A percentile compares a stretch with the other conserved stretches of the same genome.
Evolutionary conservation across 495 filamentous ascomycete species (phyloP).

Genomic region (Hypoxylon cercidicola): DNA sequence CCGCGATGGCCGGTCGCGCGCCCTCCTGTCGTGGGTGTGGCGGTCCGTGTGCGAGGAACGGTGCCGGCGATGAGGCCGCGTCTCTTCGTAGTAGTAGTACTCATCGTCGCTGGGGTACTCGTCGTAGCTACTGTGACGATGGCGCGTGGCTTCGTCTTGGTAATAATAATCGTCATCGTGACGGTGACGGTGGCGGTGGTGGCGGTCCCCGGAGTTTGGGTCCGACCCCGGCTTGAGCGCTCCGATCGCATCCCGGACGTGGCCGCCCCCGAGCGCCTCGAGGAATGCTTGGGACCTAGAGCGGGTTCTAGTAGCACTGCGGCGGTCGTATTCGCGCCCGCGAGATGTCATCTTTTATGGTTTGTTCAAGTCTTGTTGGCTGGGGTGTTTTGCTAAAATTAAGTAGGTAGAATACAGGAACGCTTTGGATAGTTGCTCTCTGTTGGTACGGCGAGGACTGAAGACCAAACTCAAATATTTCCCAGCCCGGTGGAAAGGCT

Average conservation of each 20-base stretch:
- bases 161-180: neutral
- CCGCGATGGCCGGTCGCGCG: neutral
- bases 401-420: neutral
- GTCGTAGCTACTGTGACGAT: neutral
- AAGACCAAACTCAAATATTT: neutral
- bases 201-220: neutral
- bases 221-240: constrained; percentile 9
- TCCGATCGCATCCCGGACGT: constrained; percentile 9
- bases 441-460: neutral
- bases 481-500: neutral
- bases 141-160: neutral
- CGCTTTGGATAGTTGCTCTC: neutral
- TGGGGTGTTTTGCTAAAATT: too few species aligned
- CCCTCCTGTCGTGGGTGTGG: neutral
- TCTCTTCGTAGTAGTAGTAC: constrained; percentile 5
- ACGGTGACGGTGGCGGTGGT: constrained; percentile 2
- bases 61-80: constrained; percentile 8
- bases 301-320: constrained; percentile 4
- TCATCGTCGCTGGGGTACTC: constrained; percentile 8
- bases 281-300: constrained; percentile 16
- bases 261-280: constrained; percentile 18
- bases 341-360: constrained; percentile 5
- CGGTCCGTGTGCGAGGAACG: constrained; percentile 10
- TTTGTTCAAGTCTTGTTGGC: neutral
- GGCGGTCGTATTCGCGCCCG: constrained; percentile 14